Evolutionary conservation across 75 land plant genomes (phyloP).

Genomic region (Ceratopteris richardii): DNA sequence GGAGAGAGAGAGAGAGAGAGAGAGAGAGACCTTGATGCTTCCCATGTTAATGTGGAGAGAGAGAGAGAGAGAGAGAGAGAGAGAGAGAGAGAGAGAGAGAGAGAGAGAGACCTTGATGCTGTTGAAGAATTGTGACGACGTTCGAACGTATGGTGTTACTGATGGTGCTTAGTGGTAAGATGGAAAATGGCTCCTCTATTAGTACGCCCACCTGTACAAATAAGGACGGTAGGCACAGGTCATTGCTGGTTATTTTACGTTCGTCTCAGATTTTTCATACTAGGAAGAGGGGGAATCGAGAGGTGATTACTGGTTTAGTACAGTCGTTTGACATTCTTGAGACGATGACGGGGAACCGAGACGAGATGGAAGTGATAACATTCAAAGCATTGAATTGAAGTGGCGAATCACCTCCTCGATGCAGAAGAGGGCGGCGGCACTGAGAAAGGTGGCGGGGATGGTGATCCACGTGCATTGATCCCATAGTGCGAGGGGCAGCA

Average conservation of each 20-base stretch:
- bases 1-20: too few species aligned
- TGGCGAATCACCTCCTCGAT: conserved; percentile 21
- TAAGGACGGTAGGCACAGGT: too few species aligned
- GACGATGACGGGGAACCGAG: too few species aligned
- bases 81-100: conserved; percentile 8
- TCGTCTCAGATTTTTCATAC: too few species aligned
- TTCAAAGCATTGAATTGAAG: too few species aligned
- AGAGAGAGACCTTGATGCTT: too few species aligned
- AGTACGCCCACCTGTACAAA: conserved; percentile 25
- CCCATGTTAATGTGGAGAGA: background rate
- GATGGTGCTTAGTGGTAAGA: conserved; percentile 28
- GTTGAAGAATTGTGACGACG: conserved; percentile 5
- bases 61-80: conserved; percentile 8
- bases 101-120: conserved; percentile 9
- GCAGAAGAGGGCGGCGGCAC: conserved; percentile 18
- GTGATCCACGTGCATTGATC: conserved; percentile 22
- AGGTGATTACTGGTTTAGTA: too few species aligned
- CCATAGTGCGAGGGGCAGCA: conserved; percentile 26
- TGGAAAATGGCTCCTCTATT: conserved; percentile 43
- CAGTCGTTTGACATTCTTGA: too few species aligned
- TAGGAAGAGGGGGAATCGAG: too few species aligned
- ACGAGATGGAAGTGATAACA: too few species aligned
- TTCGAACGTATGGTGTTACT: conserved; percentile 14
- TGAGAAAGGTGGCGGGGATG: conserved; percentile 27
- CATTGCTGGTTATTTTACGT: too few species aligned